Conservation (phyloP, 768 basidiomycete genomes). For the Arthromyces matolae region DNA sequence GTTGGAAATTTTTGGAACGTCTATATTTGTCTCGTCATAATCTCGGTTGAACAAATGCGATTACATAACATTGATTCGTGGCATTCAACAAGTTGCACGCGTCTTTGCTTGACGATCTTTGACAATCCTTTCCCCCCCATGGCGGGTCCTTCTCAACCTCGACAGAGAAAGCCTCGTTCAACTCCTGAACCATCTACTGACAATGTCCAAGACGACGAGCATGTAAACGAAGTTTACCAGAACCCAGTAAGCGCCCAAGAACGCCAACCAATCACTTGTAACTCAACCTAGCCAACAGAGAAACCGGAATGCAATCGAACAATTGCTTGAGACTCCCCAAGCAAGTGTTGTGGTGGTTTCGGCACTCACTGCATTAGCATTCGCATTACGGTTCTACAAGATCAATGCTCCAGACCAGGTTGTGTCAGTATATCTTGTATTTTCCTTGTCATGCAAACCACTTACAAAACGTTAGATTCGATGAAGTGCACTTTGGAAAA, state of each 20-base stretch:
- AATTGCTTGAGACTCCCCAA: conserved; percentile 55
- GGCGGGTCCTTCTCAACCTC: conserved; percentile 17
- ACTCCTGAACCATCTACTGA: conserved; percentile 20
- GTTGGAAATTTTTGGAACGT: background rate
- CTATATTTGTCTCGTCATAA: background rate
- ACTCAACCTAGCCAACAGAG: conserved; percentile 31
- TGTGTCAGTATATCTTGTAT: conserved; percentile 56
- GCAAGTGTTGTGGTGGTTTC: conserved; percentile 63
- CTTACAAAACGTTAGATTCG: conserved; percentile 56
- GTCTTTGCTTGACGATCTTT: conserved; percentile 1
- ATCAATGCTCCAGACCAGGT: conserved; percentile 94
- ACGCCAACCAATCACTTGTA: background rate
- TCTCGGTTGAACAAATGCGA: background rate
- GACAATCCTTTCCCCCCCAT: conserved; percentile 12
- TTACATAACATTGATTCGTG: conserved; percentile 18
- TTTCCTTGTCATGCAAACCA: background rate
- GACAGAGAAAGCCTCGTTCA: conserved; percentile 13
- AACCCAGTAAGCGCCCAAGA: conserved; percentile 39
- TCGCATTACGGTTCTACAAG: conserved; percentile 88
- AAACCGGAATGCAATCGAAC: conserved; percentile 58
- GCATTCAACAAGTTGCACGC: conserved; percentile 10
- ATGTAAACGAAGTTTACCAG: conserved; percentile 45
- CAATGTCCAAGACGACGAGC: conserved; percentile 49
- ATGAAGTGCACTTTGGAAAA: conserved; percentile 98
- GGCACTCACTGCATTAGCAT: conserved; percentile 68